Evolutionary conservation across 106 monocot genomes (phyloP), one percentile per base, ranked within the genome.

Genomic region (Vanilla planifolia): DNA sequence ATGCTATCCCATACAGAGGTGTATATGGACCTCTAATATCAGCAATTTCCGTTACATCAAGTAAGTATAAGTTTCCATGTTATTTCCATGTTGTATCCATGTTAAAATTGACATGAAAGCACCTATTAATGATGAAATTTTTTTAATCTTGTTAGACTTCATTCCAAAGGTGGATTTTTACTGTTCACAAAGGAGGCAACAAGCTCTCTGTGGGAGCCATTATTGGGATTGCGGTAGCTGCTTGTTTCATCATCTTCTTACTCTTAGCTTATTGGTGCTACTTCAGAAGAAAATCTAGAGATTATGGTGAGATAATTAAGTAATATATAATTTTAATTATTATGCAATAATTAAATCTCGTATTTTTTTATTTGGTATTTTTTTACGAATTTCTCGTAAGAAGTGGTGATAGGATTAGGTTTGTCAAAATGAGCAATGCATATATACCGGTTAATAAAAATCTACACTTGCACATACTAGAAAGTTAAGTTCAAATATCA

Each of bases 21-120:
- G 66, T 76, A 33, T 79, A 76, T 76, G 84, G 84, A 6, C 84
- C 75, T 9, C 83, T 84, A 44, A 75, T 84, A 68, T 84, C 79
- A 42, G 83, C 83, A 1, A 84, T 84, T 60, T 71, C 84, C 41
- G 65, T 84, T 43, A 73, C 62, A 41, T 70, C 78, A 48, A 68
- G 78, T 84, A 48, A 48, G 70, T 52, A 15, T 7, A 3, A 0
- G 34, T 42, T 41, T 2, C 1, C 23, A 1, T 6, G 8, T 32
- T 43, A 2, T 71, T 66, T 43, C 39, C 15, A 0, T 8, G 28
- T 46, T n/a, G 33, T 61, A 20, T 43, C 36, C 15, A 1, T 60
- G 9, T 17, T 33, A 21, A n/a, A n/a, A n/a, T n/a, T n/a, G n/a
- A n/a, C n/a, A n/a, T n/a, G n/a, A n/a, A n/a, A n/a, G n/a, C n/a